phyloP scores from a whole-genome alignment of 345 rosid genomes.

The Populus deltoides region DNA sequence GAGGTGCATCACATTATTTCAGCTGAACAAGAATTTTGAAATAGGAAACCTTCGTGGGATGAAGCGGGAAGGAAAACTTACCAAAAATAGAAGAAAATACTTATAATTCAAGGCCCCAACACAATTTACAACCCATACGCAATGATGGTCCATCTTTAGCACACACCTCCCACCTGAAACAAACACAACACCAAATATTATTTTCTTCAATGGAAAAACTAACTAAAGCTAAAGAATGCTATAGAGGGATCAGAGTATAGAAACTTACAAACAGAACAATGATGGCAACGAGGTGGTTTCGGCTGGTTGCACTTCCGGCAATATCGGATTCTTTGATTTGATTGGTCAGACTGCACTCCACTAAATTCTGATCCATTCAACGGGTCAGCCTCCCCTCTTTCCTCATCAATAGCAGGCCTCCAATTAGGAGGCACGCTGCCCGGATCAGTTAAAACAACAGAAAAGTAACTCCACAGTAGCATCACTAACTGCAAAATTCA shows the following conservation, averaged over 20 bases:
- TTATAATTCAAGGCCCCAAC: constrained; percentile 94
- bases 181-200: constrained; percentile 20
- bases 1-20: background rate
- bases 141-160: constrained; percentile 97
- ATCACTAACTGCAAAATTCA: constrained; percentile 65
- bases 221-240: background rate
- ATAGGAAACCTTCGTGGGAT: background rate
- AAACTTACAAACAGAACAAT: constrained; percentile 91
- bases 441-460: constrained; percentile 92
- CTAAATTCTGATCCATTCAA: constrained; percentile 57
- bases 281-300: constrained; percentile 95
- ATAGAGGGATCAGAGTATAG: background rate
- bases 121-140: constrained; percentile 99
- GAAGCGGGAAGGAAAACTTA: constrained; percentile 34
- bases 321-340: constrained; percentile 59
- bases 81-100: constrained; percentile 94
- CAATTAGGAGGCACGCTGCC: constrained; percentile 89
- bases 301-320: constrained; percentile 89
- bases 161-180: constrained; percentile 83
- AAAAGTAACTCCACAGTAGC: constrained; percentile 95
- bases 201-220: constrained; percentile 4
- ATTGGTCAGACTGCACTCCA: constrained; percentile 52
- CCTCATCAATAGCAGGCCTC: constrained; percentile 75
- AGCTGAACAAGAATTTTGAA: background rate
- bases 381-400: constrained; percentile 79